Conservation (phyloP, 139 green algal genomes). For the Dunaliella sp. region DNA sequence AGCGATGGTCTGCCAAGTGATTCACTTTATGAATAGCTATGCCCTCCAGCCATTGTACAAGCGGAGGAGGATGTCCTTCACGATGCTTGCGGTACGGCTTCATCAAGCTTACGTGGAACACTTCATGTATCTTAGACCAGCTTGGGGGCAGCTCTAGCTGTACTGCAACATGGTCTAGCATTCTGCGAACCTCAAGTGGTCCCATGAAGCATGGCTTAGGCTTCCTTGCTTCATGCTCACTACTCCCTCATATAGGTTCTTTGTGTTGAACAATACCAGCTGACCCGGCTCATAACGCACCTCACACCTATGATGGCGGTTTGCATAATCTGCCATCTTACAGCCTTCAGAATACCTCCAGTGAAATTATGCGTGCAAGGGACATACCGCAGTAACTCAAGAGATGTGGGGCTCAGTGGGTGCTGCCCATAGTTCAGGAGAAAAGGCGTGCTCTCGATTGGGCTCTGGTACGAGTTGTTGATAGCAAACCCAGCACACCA, state of each 20-base stretch:
- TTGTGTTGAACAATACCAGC: not conserved
- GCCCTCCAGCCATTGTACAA: not conserved
- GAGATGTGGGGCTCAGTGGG: not conserved
- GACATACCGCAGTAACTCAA: not conserved
- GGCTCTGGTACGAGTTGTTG: conserved; percentile 20
- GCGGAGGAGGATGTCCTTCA: not conserved
- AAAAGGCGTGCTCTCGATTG: conserved; percentile 6
- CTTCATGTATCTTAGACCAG: not conserved
- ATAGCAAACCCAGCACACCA: conserved; percentile 20
- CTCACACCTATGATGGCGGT: not conserved
- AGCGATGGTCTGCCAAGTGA: not conserved
- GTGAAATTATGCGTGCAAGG: not conserved
- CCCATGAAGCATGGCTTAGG: not conserved
- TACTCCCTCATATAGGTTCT: not conserved
- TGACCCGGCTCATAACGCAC: not conserved
- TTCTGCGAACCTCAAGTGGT: not conserved
- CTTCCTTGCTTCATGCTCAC: not conserved
- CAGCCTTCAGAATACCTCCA: not conserved
- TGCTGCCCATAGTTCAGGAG: conserved; percentile 1
- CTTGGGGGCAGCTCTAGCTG: not conserved
- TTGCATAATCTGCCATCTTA: not conserved
- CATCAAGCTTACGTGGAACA: not conserved
- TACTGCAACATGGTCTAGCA: not conserved
- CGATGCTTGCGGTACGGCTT: not conserved
- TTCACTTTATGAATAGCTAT: not conserved